These are phyloP conservation scores for Penicillium sp. DNA, from an alignment of 2,329 filamentous ascomycete genomes.

Conservation along the genomic window DNA sequence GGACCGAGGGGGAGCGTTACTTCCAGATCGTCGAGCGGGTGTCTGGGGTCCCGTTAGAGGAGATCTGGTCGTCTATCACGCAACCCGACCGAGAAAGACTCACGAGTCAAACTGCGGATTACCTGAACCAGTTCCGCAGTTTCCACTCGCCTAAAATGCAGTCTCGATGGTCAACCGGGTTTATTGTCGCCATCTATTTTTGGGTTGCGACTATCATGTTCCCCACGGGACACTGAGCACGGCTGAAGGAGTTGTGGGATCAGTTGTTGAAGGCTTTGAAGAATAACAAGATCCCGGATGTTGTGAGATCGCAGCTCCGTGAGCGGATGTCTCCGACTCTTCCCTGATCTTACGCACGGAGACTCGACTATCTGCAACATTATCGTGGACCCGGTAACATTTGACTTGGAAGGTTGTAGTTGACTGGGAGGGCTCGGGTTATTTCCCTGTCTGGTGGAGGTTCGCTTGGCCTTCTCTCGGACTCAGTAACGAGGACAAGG, in stretches of 20 bases:
- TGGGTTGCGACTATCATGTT: neutral
- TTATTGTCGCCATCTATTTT: constrained; percentile 15
- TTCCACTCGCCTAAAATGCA: constrained; percentile 18
- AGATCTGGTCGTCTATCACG: constrained; percentile 5
- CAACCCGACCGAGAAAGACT: constrained; percentile 2
- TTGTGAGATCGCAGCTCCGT: constrained; percentile 10
- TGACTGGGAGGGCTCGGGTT: constrained; percentile 41
- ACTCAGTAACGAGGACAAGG: constrained; percentile 4
- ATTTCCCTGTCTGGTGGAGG: constrained; percentile 42
- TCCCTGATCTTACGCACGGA: constrained; percentile 39
- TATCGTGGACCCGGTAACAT: constrained; percentile 33
- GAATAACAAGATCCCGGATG: constrained; percentile 8
- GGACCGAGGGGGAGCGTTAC: constrained; percentile 1
- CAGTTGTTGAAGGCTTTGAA: neutral
- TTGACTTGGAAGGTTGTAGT: constrained; percentile 39
- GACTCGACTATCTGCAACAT: constrained; percentile 41
- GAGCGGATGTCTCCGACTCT: constrained; percentile 16
- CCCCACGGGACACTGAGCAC: constrained; percentile 13
- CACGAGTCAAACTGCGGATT: neutral
- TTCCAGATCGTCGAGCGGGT: constrained; percentile 8
- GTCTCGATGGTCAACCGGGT: constrained; percentile 10
- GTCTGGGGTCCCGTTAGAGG: constrained; percentile 7
- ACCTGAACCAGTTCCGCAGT: constrained; percentile 7
- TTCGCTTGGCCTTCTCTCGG: constrained; percentile 14
- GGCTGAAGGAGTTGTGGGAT: constrained; percentile 15